phyloP scores from a whole-genome alignment of 108 stramenopile species.

The Nitzschia palea region DNA sequence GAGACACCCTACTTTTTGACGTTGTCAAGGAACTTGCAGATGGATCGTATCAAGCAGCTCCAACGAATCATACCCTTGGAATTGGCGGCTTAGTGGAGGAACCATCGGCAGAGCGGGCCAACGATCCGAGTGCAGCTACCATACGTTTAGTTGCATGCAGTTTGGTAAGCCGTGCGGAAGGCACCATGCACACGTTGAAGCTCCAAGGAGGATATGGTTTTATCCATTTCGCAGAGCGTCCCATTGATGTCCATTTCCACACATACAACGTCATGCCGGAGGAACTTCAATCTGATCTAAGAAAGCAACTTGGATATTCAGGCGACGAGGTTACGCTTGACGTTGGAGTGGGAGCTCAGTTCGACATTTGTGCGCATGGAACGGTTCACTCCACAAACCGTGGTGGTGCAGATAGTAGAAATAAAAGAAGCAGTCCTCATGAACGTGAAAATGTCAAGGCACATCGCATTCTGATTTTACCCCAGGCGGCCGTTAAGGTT shows the following conservation, averaged over 20 bases:
- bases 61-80: constrained; percentile 47
- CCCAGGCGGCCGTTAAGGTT: constrained; percentile 45
- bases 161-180: constrained; percentile 66
- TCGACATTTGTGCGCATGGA: constrained; percentile 74
- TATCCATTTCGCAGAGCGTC: constrained; percentile 70
- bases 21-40: constrained; percentile 59
- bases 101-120: constrained; percentile 7
- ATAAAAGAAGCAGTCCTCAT: constrained; percentile 27
- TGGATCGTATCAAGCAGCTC: constrained; percentile 57
- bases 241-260: constrained; percentile 76
- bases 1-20: constrained; percentile 76
- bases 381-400: constrained; percentile 4
- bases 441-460: constrained; percentile 77
- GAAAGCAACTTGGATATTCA: constrained; percentile 35
- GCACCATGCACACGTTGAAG: constrained; percentile 60
- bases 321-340: constrained; percentile 24
- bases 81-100: constrained; percentile 23
- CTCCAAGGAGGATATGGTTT: constrained; percentile 69
- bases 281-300: constrained; percentile 59
- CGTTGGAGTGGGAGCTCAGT: constrained; percentile 65
- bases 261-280: constrained; percentile 66
- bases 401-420: constrained; percentile 23
- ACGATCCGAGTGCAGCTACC: constrained; percentile 12
- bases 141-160: constrained; percentile 44
- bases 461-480: constrained; percentile 61